Base-by-base conservation (phyloP, 176 grass and related monocot species). In the Eleusine indica region DNA sequence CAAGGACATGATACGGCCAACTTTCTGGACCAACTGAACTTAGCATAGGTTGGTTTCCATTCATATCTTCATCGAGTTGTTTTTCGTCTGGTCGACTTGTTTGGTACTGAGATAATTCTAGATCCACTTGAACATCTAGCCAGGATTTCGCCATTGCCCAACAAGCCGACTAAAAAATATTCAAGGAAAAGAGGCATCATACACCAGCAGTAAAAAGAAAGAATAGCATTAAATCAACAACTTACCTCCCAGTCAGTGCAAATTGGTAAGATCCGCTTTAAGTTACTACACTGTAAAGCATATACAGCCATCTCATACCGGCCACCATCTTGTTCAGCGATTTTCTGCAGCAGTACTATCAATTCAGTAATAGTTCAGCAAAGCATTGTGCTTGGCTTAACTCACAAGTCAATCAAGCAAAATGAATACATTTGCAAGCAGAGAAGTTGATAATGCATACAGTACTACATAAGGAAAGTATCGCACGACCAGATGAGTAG, bases 211-310 rank as follows among this genome's bases (percentile, higher is more conserved):
- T 73, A 21, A 47, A 87, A 80, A 13, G 3, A 89, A 71, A 73
- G 41, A 78, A 73, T 61, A 61, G 42, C 40, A 72, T 68, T 53
- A 66, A 68, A 40, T 52, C 19, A 86, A 81, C 21, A 89, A 64
- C 60, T 41, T 95, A 98, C 96, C 96, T 98, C 96, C 96, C 96
- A 98, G 79, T 98, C 91, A 13, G 80, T 91, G 90, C 96, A 98
- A 66, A 93, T 86, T 28, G 96, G 96, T 69, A 98, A 74, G 47
- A 95, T 71, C 28, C 91, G 93, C 77, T 89, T 95, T 79, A 98
- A 83, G 81, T 98, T 98, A 89, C 96, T 91, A 73, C 93, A 98
- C 21, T 95, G 93, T 75, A 81, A 65, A 77, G 91, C 96, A 81
- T 95, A 98, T 72, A 98, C 93, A 78, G 93, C 93, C 89, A 93